Percentiles rank a stretch among this genome's conserved stretches.
Evolutionary conservation across 225 moss, liverwort and hornwort genomes (phyloP).

Genomic region (Lunularia cruciata): DNA sequence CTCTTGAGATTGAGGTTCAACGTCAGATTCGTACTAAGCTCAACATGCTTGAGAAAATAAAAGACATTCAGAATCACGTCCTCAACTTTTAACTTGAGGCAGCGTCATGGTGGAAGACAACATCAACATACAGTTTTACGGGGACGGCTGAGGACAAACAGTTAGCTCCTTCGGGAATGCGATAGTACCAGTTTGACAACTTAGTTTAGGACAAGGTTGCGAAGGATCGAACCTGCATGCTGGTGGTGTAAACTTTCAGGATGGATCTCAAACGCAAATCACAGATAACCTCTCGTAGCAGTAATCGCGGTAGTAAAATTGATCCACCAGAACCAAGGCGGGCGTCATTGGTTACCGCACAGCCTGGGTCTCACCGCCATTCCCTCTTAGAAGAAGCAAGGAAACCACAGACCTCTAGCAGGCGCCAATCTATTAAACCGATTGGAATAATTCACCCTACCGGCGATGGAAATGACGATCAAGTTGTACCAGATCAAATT

Average conservation of each 20-base stretch:
- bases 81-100: too few relatives aligned
- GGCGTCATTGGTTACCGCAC: conserved; percentile 1
- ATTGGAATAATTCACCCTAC: background rate
- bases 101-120: too few relatives aligned
- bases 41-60: too few relatives aligned
- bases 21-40: too few relatives aligned
- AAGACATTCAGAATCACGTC: too few relatives aligned
- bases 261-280: conserved; percentile 1
- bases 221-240: too few relatives aligned
- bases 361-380: conserved; percentile 11
- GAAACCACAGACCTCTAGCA: background rate
- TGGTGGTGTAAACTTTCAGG: background rate
- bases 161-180: too few relatives aligned
- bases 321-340: conserved; percentile 14
- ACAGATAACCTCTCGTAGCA: background rate
- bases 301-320: conserved; percentile 4
- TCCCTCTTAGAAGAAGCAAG: conserved; percentile 4
- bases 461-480: background rate
- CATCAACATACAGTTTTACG: too few relatives aligned
- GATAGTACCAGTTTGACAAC: too few relatives aligned
- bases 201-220: too few relatives aligned
- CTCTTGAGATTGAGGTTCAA: too few relatives aligned
- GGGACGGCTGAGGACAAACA: too few relatives aligned
- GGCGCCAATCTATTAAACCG: conserved; percentile 3
- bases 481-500: background rate